Evolutionary conservation across 257 asterid species (phyloP), one percentile per base, ranked within the genome.

Genomic region (Leptodermis oblonga): DNA sequence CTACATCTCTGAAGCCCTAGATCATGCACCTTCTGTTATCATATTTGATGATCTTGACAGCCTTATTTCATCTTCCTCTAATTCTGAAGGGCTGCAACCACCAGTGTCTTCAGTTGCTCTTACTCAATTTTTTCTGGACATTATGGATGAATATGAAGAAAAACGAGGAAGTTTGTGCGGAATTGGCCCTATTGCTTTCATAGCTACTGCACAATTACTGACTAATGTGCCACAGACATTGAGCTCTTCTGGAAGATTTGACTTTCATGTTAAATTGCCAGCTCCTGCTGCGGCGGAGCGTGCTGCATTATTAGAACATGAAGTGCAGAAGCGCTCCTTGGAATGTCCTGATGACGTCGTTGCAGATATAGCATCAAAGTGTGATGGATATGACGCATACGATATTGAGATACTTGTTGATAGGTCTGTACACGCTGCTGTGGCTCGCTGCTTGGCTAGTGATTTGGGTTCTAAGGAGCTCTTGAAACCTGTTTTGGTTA

Each of bases 321-420:
- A 90, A 84, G 80, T 89, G 68, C 87, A 82, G 75, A 94, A 81
- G 77, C 90, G 99, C 65, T 86, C 90, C 75, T 78, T 94, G 88
- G 95, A 82, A 54, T 94, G 93, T 75, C 70, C 88, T 46, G 93
- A 89, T 73, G 95, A 87, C 39, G 74, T 84, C 72, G 70, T 89
- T 73, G 70, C 72, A 54, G 97, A 89, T 62, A 74, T 94, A 71
- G 96, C 97, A 59, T 86, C 95, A 74, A 89, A 89, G 73, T 90
- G 99, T 80, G 99, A 94, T 74, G 99, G 99, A 78, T 91, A 94
- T 75, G 99, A 94, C 78, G 97, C 99, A 71, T 94, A 94, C 76
- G 99, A 94, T 85, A 88, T 94, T 84, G 97, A 91, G 84, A 91
- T 87, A 81, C 92, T 94, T 81, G 90, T 89, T 37, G 96, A 94